phyloP scores from a whole-genome alignment of 176 grass and related monocot genomes.

The Avena insularis region DNA sequence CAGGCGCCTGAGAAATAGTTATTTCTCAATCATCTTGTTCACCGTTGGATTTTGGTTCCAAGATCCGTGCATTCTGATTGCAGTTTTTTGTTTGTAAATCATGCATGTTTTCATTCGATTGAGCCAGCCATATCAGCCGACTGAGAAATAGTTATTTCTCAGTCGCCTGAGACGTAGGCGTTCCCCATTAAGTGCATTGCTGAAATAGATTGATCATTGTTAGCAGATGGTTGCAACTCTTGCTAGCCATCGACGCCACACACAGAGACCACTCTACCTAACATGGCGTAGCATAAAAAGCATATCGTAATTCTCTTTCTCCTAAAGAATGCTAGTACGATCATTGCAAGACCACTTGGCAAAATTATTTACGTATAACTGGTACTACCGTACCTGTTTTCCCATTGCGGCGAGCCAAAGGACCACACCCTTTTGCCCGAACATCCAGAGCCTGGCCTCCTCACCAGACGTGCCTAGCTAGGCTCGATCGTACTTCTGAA shows the following conservation, averaged over 20 bases:
- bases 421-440: not conserved
- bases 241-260: too few species aligned
- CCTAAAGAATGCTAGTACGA: constrained; percentile 27
- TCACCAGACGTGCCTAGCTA: constrained; percentile 30
- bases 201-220: not conserved
- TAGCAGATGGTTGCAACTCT: too few species aligned
- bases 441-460: not conserved
- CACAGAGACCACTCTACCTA: not conserved
- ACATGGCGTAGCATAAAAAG: constrained; percentile 21
- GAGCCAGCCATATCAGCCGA: too few species aligned
- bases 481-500: not conserved
- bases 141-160: too few species aligned
- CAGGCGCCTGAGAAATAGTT: too few species aligned
- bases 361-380: constrained; percentile 34
- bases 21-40: too few species aligned
- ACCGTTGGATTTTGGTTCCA: too few species aligned
- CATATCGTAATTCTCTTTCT: constrained; percentile 35
- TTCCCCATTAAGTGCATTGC: not conserved
- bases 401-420: not conserved
- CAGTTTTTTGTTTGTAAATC: too few species aligned
- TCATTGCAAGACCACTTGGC: constrained; percentile 35
- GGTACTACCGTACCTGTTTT: not conserved
- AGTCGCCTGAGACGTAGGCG: too few species aligned
- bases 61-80: too few species aligned
- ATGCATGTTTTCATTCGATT: too few species aligned